Evolutionary conservation across 345 rosid genomes (phyloP).

Genomic region (Gynandropsis gynandra): DNA sequence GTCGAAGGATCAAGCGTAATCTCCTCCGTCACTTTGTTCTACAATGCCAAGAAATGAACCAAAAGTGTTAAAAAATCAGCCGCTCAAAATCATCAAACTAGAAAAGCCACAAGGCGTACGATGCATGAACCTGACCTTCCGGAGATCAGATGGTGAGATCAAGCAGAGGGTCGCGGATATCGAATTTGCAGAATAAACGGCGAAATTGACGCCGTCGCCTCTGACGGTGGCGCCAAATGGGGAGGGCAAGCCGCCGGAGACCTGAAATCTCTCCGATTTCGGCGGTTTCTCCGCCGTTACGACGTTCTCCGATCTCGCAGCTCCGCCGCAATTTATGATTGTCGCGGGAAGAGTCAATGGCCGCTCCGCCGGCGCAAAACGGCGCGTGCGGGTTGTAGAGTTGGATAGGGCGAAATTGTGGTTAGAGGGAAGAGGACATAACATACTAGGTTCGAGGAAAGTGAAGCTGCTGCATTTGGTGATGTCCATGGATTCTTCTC

Average conservation of each 20-base stretch:
- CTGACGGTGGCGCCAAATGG: conserved; percentile 73
- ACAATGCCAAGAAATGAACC: conserved; percentile 20
- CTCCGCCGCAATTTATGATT: conserved; percentile 28
- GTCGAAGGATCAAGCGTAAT: conserved; percentile 55
- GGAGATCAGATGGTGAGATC: conserved; percentile 52
- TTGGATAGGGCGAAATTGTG: background rate
- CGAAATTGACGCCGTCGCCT: conserved; percentile 80
- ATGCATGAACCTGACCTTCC: conserved; percentile 34
- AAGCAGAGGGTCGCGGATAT: conserved; percentile 71
- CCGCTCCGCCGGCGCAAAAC: conserved; percentile 12
- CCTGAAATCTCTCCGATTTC: conserved; percentile 28
- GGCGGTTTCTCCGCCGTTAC: conserved; percentile 44
- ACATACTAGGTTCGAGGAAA: conserved; percentile 12
- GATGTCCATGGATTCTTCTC: conserved; percentile 25
- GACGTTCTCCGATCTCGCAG: conserved; percentile 34
- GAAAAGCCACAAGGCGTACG: background rate
- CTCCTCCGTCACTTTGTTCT: conserved; percentile 67
- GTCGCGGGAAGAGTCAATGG: conserved; percentile 24
- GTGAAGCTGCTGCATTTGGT: conserved; percentile 20
- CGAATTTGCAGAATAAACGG: conserved; percentile 65
- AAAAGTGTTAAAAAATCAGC: background rate
- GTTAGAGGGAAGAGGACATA: conserved; percentile 17
- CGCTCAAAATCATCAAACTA: conserved; percentile 1
- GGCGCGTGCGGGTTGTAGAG: background rate
- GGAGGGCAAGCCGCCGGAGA: conserved; percentile 51